Base-by-base conservation (phyloP, 257 asterid species). In the Rauvolfia tetraphylla region DNA sequence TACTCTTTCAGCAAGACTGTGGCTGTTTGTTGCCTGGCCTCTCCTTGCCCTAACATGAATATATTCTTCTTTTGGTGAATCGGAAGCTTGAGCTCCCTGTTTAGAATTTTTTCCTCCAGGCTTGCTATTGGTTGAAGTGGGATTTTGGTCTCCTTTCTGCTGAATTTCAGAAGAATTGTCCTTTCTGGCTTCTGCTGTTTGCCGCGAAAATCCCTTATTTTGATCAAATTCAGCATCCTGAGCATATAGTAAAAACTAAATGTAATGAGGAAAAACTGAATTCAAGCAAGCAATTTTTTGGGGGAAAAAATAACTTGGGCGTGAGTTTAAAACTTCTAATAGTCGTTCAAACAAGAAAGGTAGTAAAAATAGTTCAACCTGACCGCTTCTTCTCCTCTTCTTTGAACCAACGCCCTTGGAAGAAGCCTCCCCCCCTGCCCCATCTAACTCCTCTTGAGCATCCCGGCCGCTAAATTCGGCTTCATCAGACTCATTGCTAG, bases 1-100 rank as follows among this genome's bases (percentile, higher is more conserved):
- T 84, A 95, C 99, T 89, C 99, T 89, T 86, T 95, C 99, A 72
- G 99, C 99, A 75, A 95, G 98, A 83, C 99, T 95, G 65, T 95
- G 99, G 89, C 97, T 95, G 84, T 95, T 95, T 18, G 99, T 93
- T 2, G 99, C 99, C 85, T 93, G 99, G 44, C 99, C 99, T 81
- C 96, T 82, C 57, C 97, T 84, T 71, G 99, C 98, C 71, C 99
- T 81, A 71, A 91, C 82, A 59, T 90, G 97, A 70, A 95, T 89
- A 78, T 95, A 93, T 27, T 91, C 97, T 76, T 91, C 96, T 83
- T 93, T 93, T 5, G 93, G 90, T 20, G 79, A 82, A 83, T 88
- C 98, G 10, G 99, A 91, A 68, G 94, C 86, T 81, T 87, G 93
- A 34, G 95, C 84, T 23, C 89, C 93, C 79, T 86, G 90, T 78